Evolutionary conservation across 2,329 filamentous ascomycete species (phyloP).

Genomic region (Phyllosticta paracitricarpa): DNA sequence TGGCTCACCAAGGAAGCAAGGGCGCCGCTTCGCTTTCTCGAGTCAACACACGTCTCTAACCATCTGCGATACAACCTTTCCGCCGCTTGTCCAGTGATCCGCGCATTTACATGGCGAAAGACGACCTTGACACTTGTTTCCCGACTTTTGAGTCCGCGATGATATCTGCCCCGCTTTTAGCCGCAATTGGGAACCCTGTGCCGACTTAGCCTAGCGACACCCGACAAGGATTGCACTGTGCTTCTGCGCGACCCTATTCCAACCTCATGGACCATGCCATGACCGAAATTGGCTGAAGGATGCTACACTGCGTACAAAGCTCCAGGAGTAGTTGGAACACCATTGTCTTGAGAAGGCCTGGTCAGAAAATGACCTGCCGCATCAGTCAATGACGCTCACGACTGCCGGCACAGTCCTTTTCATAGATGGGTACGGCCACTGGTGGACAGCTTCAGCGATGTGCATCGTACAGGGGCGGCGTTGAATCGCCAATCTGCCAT

Average conservation of each 20-base stretch:
- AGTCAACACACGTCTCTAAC: not conserved
- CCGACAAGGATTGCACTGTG: not conserved
- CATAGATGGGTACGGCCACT: not conserved
- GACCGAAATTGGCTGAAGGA: not conserved
- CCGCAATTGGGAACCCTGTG: not conserved
- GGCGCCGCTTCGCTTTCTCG: not conserved
- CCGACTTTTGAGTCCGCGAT: not conserved
- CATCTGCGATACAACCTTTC: not conserved
- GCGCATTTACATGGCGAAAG: not conserved
- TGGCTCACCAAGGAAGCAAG: not conserved
- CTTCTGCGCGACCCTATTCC: not conserved
- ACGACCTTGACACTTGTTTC: not conserved
- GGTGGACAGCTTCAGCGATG: not conserved
- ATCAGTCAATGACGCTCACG: not conserved
- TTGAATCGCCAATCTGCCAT: not conserved
- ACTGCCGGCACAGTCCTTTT: not conserved
- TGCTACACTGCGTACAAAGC: not conserved
- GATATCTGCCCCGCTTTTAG: not conserved
- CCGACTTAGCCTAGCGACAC: not conserved
- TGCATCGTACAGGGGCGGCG: not conserved
- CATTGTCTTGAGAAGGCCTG: not conserved
- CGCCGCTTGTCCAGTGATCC: not conserved
- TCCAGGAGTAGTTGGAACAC: not conserved
- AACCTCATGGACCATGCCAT: not conserved
- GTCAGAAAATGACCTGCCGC: not conserved